Conservation (phyloP, 1,139 yeast species). For the Keqinozyma sinolaborantium region DNA sequence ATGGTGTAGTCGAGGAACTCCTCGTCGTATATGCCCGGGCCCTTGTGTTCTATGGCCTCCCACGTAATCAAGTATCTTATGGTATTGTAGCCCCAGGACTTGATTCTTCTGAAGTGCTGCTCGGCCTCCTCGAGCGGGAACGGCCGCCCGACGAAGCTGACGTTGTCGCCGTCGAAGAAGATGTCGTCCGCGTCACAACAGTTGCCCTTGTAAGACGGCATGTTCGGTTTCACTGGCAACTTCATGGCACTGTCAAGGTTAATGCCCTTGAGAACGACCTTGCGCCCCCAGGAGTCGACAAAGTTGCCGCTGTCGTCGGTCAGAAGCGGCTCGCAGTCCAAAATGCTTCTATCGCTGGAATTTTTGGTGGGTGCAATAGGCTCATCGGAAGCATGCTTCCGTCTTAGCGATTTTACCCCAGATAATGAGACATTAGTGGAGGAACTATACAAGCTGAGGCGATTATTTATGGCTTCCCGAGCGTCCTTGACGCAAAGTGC, state of each 20-base stretch:
- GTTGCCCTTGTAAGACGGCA: conserved; percentile 50
- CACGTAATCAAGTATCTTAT: conserved; percentile 78
- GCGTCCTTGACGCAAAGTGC: conserved; percentile 19
- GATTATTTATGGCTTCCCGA: conserved; percentile 28
- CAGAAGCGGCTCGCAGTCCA: conserved; percentile 30
- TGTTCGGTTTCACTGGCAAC: conserved; percentile 56
- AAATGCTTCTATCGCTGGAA: conserved; percentile 7
- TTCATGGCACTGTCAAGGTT: conserved; percentile 79
- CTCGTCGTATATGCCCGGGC: conserved; percentile 81
- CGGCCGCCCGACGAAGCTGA: conserved; percentile 80
- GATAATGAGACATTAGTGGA: conserved; percentile 21
- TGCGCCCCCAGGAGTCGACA: conserved; percentile 57
- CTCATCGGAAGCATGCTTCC: conserved; percentile 16
- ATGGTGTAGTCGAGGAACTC: conserved; percentile 72
- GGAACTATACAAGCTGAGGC: conserved; percentile 27
- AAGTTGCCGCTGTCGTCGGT: conserved; percentile 52
- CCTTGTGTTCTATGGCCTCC: conserved; percentile 90
- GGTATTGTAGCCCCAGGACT: conserved; percentile 78
- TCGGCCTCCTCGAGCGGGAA: conserved; percentile 72
- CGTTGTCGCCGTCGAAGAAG: conserved; percentile 66
- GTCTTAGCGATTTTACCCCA: conserved; percentile 27
- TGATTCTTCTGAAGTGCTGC: conserved; percentile 64
- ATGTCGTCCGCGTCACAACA: conserved; percentile 41
- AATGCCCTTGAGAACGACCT: conserved; percentile 70
- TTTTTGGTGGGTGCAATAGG: conserved; percentile 15